These are phyloP conservation scores for Ganoderma multipileum DNA, from an alignment of 1,284 basidiomycete genomes.

Conservation along the genomic window DNA sequence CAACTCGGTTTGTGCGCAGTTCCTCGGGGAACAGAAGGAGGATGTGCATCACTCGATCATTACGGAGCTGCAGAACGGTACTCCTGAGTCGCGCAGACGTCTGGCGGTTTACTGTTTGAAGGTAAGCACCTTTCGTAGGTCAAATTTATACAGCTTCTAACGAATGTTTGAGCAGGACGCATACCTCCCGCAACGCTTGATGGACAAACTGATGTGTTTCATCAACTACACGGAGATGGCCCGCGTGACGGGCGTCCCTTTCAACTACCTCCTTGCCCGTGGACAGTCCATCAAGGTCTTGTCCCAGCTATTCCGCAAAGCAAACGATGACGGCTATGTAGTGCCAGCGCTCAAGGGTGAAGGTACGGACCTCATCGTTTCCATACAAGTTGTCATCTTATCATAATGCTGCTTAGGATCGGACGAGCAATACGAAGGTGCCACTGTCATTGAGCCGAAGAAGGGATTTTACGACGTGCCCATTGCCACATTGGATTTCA, in stretches of 20 bases:
- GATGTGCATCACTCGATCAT: constrained; percentile 98
- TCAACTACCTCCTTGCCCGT: constrained; percentile 90
- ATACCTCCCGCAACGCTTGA: constrained; percentile 90
- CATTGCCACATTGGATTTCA: constrained; percentile 97
- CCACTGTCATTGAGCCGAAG: constrained; percentile 94
- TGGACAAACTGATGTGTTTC: constrained; percentile 98
- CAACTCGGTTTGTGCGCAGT: constrained; percentile 95
- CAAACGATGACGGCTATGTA: constrained; percentile 87
- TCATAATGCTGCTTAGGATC: constrained; percentile 54
- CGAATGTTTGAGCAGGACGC: constrained; percentile 73
- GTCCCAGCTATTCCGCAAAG: constrained; percentile 91
- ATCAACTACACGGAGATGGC: constrained; percentile 97
- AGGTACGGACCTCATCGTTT: constrained; percentile 50
- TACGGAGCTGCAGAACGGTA: constrained; percentile 95
- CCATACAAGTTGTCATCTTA: background rate
- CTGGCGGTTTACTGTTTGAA: constrained; percentile 96
- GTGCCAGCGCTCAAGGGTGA: constrained; percentile 86
- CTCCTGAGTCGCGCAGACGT: constrained; percentile 86
- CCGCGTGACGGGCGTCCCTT: constrained; percentile 96
- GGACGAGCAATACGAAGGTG: constrained; percentile 96
- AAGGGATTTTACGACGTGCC: constrained; percentile 95
- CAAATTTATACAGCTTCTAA: background rate
- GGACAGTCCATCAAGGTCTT: constrained; percentile 97
- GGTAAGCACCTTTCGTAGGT: constrained; percentile 47
- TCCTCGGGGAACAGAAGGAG: constrained; percentile 96